Evolutionary conservation across 192 early-diverging fungal genomes (phyloP).

Genomic region (Podochytrium sp.): DNA sequence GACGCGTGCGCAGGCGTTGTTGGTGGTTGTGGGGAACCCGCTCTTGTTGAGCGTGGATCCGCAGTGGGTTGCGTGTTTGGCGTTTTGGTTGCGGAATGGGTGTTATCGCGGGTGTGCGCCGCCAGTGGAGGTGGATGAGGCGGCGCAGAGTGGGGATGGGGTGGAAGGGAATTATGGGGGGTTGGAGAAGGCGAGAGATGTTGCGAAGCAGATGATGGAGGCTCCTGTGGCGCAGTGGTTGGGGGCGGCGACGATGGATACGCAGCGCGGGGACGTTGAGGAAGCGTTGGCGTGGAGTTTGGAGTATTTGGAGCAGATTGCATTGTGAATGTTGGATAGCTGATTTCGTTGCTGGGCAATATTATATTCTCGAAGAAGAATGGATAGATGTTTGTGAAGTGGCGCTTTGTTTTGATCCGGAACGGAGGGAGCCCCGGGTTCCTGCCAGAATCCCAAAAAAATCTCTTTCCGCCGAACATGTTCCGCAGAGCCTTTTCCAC

Average conservation of each 20-base stretch:
- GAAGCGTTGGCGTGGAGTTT: background rate
- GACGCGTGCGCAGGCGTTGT: slow-evolving; percentile 44
- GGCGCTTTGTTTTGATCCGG: no score
- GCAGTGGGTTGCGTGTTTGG: background rate
- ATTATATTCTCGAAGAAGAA: no score
- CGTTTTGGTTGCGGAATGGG: background rate
- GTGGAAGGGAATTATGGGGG: background rate
- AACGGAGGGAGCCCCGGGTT: no score
- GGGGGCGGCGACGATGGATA: background rate
- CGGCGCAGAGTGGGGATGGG: background rate
- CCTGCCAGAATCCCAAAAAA: no score
- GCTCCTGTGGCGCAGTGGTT: background rate
- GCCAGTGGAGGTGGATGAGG: background rate
- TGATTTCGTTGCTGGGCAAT: no score
- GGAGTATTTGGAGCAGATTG: background rate
- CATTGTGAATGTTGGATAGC: no score
- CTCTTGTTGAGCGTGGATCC: background rate
- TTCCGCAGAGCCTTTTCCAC: background rate
- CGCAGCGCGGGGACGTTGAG: background rate
- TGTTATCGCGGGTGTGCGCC: slow-evolving; percentile 18
- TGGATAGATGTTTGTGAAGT: no score
- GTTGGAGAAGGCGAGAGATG: background rate
- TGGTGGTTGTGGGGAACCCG: slow-evolving; percentile 31
- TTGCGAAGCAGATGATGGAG: background rate
- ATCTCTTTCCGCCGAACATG: background rate